Evolutionary conservation across 2,329 filamentous ascomycete genomes (phyloP).

Genomic region (Fusarium kyushuense): DNA sequence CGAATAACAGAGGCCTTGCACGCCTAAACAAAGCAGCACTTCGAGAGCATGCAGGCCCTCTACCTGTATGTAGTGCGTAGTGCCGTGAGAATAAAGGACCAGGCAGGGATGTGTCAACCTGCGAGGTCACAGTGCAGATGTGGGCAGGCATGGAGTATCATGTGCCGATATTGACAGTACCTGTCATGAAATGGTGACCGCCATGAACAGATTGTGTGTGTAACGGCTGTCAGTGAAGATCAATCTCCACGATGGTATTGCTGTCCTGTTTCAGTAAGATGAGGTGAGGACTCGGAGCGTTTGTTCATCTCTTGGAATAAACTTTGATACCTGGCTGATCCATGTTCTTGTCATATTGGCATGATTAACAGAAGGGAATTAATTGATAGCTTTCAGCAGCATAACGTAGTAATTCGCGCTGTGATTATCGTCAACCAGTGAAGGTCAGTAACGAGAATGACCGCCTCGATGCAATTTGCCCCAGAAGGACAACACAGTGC

Average conservation of each 20-base stretch:
- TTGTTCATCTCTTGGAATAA: constrained; percentile 1
- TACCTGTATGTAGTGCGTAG: not conserved
- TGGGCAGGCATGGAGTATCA: constrained; percentile 22
- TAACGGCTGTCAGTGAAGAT: constrained; percentile 36
- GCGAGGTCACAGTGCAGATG: constrained; percentile 38
- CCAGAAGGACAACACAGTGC: constrained; percentile 36
- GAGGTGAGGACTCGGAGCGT: constrained; percentile 21
- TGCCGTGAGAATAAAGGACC: constrained; percentile 23
- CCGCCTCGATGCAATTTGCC: constrained; percentile 34
- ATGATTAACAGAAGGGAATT: constrained; percentile 27
- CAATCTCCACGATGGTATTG: constrained; percentile 37
- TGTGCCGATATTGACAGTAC: constrained; percentile 30
- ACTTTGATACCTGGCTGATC: not conserved
- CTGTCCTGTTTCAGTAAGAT: constrained; percentile 40
- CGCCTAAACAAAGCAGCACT: constrained; percentile 33
- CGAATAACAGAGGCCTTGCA: constrained; percentile 39
- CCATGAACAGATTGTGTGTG: constrained; percentile 32
- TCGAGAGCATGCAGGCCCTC: not conserved
- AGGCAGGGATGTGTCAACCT: constrained; percentile 21
- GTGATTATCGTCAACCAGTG: constrained; percentile 18
- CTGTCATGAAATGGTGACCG: constrained; percentile 36
- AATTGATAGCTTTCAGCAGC: constrained; percentile 15
- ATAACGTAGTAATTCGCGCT: constrained; percentile 29
- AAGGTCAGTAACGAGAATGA: constrained; percentile 28
- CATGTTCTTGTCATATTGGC: constrained; percentile 12